These are phyloP conservation scores for Haplosporangium sp. DNA, from an alignment of 371 early-diverging fungal species.

Conservation along the genomic window DNA sequence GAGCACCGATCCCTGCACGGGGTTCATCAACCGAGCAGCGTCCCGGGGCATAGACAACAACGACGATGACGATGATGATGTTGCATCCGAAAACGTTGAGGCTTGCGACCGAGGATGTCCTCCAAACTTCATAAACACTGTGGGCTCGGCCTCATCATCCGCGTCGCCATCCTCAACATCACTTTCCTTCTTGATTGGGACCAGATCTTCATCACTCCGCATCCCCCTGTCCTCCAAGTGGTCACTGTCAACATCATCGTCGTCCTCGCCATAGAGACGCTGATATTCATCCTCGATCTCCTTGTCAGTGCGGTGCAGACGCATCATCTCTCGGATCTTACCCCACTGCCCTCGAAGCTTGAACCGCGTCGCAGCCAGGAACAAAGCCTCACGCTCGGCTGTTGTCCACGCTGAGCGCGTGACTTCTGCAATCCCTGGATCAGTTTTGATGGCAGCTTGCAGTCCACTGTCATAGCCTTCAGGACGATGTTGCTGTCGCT, in stretches of 20 bases:
- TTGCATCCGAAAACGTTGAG: neutral
- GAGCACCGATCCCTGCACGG: neutral
- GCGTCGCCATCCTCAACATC: conserved; percentile 32
- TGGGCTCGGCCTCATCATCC: conserved; percentile 34
- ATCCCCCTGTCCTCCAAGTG: neutral
- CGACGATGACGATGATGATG: neutral
- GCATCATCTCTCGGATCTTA: conserved; percentile 39
- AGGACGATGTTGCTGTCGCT: no score
- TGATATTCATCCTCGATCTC: conserved; percentile 44
- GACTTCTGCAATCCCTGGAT: conserved; percentile 14
- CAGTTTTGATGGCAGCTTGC: conserved; percentile 8
- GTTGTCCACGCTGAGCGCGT: conserved; percentile 30
- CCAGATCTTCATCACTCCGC: conserved; percentile 3
- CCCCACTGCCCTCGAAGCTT: conserved; percentile 36
- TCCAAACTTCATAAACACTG: conserved; percentile 16
- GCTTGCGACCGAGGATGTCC: neutral
- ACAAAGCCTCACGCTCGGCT: conserved; percentile 38
- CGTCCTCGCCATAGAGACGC: conserved; percentile 33
- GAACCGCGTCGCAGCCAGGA: conserved; percentile 34
- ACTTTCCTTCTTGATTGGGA: conserved; percentile 22
- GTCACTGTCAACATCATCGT: conserved; percentile 14
- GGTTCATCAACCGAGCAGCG: neutral
- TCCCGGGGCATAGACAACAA: neutral
- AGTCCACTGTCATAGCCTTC: conserved; percentile 4
- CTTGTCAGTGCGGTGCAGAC: conserved; percentile 34